These are phyloP conservation scores for Endocarpon pusillum DNA, from an alignment of 495 filamentous ascomycete species.

Conservation along the genomic window DNA sequence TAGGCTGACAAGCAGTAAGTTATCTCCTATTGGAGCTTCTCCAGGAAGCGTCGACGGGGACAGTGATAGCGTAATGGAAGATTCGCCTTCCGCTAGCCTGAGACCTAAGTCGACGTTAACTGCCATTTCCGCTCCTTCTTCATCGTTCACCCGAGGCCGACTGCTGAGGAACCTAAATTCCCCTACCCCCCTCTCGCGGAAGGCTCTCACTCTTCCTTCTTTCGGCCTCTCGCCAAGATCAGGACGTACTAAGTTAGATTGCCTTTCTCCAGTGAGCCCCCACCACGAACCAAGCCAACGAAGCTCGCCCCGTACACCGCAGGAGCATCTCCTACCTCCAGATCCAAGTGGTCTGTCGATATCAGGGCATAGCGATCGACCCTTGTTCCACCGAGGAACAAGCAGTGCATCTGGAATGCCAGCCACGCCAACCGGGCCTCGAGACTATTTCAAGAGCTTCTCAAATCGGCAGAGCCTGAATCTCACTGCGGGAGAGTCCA, in stretches of 20 bases:
- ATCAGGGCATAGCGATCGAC: constrained; percentile 34
- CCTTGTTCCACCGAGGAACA: constrained; percentile 19
- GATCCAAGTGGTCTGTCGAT: constrained; percentile 72
- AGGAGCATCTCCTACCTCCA: constrained; percentile 54
- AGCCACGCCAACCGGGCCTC: constrained; percentile 63
- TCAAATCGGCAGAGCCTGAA: constrained; percentile 32
- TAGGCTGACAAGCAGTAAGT: constrained; percentile 25
- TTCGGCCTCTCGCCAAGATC: constrained; percentile 13
- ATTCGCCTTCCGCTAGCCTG: constrained; percentile 22
- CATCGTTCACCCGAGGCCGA: constrained; percentile 23
- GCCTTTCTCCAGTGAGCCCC: constrained; percentile 31
- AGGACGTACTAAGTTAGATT: constrained; percentile 27
- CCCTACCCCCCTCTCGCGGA: constrained; percentile 18
- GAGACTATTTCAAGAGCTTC: constrained; percentile 36
- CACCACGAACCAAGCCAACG: constrained; percentile 30
- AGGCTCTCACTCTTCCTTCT: constrained; percentile 15
- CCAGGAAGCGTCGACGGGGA: constrained; percentile 10
- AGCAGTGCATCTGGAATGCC: constrained; percentile 33
- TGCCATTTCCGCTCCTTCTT: constrained; percentile 11
- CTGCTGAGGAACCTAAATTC: constrained; percentile 14
- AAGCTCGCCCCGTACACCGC: constrained; percentile 62
- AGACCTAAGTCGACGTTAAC: constrained; percentile 10
- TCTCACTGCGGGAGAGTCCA: constrained; percentile 34
- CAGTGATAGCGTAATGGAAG: constrained; percentile 14
- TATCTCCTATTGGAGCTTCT: constrained; percentile 10